Percentiles rank a stretch among this genome's conserved stretches.
phyloP scores from a whole-genome alignment of 345 rosid species.

The Corchorus capsularis region DNA sequence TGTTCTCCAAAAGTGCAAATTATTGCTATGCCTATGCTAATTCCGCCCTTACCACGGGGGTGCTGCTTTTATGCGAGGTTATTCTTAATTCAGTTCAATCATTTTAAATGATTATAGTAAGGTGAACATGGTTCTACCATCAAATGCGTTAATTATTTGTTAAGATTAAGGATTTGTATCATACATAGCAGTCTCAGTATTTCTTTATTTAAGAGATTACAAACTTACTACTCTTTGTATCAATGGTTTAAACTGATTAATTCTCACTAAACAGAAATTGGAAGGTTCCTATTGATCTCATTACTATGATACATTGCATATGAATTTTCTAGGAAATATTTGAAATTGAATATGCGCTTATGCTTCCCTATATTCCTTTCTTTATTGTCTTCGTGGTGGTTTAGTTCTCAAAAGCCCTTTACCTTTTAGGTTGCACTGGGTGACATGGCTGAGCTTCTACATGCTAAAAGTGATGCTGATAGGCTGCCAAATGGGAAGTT shows the following conservation, averaged over 20 bases:
- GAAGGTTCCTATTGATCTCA: not conserved
- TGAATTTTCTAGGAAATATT: conserved; percentile 5
- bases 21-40: conserved; percentile 78
- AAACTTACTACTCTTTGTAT: not conserved
- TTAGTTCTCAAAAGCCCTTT: conserved; percentile 6
- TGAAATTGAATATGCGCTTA: not conserved
- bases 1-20: conserved; percentile 97
- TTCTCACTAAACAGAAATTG: not conserved
- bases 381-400: not conserved
- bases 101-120: not conserved
- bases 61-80: conserved; percentile 89
- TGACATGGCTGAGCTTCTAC: conserved; percentile 71
- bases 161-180: not conserved
- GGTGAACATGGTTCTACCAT: not conserved
- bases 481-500: conserved; percentile 77
- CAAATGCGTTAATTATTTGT: not conserved
- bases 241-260: not conserved
- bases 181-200: not conserved
- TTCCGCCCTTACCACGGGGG: conserved; percentile 52
- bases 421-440: conserved; percentile 81
- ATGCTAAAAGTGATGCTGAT: conserved; percentile 65
- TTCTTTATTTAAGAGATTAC: not conserved
- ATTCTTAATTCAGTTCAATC: conserved; percentile 11
- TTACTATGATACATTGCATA: not conserved
- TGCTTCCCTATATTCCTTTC: not conserved